Conservation (phyloP, 139 green algal species). For the Axilococcus clingmanii region DNA sequence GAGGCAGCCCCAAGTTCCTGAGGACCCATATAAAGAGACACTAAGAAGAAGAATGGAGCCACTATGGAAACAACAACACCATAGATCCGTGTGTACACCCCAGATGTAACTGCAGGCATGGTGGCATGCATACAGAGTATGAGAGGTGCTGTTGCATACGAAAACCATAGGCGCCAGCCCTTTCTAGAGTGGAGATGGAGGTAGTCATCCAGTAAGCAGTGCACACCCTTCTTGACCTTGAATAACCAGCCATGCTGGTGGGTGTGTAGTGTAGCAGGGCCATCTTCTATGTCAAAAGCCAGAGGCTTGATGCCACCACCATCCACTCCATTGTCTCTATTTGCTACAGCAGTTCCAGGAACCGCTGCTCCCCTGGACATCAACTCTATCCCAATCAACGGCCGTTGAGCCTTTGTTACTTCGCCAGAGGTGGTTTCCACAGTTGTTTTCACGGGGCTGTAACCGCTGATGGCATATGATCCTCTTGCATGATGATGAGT, state of each 20-base stretch:
- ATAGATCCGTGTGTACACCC: constrained; percentile 9
- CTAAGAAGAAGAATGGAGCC: constrained; percentile 14
- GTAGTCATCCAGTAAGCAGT: constrained; percentile 4
- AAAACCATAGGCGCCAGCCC: constrained; percentile 1
- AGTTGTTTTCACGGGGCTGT: neutral
- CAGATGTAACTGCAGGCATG: constrained; percentile 28
- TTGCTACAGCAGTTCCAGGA: neutral
- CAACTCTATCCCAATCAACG: neutral
- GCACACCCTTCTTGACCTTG: neutral
- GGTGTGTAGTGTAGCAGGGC: no score
- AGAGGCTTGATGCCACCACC: no score
- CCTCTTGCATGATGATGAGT: no score
- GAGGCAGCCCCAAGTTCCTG: constrained; percentile 4
- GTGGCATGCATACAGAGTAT: constrained; percentile 31
- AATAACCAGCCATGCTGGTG: neutral
- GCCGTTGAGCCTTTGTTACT: no score
- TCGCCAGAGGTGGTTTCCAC: neutral
- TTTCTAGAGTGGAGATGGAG: constrained; percentile 13
- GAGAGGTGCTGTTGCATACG: constrained; percentile 8
- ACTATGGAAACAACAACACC: constrained; percentile 3
- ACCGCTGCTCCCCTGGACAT: neutral
- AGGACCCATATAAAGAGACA: constrained; percentile 6
- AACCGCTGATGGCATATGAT: constrained; percentile 5
- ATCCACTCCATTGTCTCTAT: neutral
- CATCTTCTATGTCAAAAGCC: no score